These are phyloP conservation scores for Ichthyophthirius multifiliis DNA, from an alignment of 169 alveolate genomes.

Conservation along the genomic window DNA sequence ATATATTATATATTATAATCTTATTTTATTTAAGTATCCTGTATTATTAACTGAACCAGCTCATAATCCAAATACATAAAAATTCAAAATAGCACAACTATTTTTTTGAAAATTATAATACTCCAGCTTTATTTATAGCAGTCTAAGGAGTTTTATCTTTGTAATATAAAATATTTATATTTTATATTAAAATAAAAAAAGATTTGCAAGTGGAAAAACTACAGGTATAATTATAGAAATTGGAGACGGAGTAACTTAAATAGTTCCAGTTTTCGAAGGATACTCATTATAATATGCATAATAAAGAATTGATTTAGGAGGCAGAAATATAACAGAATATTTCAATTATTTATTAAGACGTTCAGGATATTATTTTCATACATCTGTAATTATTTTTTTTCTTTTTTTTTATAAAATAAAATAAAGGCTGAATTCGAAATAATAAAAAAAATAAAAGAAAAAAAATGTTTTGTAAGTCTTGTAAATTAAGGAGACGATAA, in stretches of 20 bases:
- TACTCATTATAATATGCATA: slow-evolving; percentile 57
- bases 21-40: slow-evolving; percentile 35
- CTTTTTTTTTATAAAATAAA: neutral
- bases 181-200: neutral
- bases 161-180: slow-evolving; percentile 19
- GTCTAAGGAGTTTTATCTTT: slow-evolving; percentile 57
- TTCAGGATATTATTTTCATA: slow-evolving; percentile 82
- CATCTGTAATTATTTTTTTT: slow-evolving; percentile 34
- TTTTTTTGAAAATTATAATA: slow-evolving; percentile 65
- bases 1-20: neutral
- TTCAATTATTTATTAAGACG: slow-evolving; percentile 72
- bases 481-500: slow-evolving; percentile 35
- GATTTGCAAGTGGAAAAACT: slow-evolving; percentile 64
- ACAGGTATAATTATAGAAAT: slow-evolving; percentile 79
- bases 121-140: slow-evolving; percentile 64
- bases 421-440: slow-evolving; percentile 68
- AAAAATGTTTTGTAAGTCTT: slow-evolving; percentile 69
- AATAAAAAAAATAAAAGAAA: slow-evolving; percentile 79
- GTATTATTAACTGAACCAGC: slow-evolving; percentile 67
- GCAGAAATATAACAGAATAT: slow-evolving; percentile 80
- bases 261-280: slow-evolving; percentile 74
- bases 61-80: slow-evolving; percentile 48
- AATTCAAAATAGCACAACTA: slow-evolving; percentile 61
- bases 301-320: slow-evolving; percentile 74
- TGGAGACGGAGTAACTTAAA: slow-evolving; percentile 77